These are phyloP conservation scores for Cryptococcus deneoformans DNA, from an alignment of 1,284 basidiomycete species.

Conservation along the genomic window DNA sequence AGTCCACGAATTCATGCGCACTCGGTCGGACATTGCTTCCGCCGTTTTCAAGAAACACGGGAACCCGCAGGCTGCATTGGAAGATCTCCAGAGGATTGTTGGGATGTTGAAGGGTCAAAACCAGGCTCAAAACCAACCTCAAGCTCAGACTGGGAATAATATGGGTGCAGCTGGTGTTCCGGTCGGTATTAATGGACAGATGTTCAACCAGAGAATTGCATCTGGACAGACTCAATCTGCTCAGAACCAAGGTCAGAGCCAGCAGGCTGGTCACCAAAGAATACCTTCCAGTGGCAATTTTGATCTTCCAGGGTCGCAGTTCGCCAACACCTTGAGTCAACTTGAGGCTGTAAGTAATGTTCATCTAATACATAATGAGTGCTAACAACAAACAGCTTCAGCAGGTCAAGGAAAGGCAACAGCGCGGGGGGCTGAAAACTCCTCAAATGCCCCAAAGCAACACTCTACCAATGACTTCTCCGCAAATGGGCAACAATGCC, in stretches of 20 bases:
- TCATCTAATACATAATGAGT: not conserved
- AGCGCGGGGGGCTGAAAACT: constrained; percentile 11
- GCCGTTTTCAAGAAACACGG: constrained; percentile 10
- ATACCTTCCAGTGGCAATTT: not conserved
- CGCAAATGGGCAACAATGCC: constrained; percentile 6
- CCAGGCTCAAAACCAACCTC: constrained; percentile 5
- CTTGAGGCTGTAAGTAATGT: constrained; percentile 14
- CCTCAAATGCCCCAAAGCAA: constrained; percentile 10
- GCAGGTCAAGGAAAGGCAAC: constrained; percentile 15
- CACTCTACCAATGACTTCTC: constrained; percentile 11
- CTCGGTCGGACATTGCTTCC: constrained; percentile 8
- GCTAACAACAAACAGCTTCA: constrained; percentile 4
- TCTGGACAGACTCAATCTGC: constrained; percentile 4
- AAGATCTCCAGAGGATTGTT: constrained; percentile 9
- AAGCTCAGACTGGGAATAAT: not conserved
- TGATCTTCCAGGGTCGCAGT: not conserved
- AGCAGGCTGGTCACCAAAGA: constrained; percentile 4
- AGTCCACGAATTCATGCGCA: constrained; percentile 8
- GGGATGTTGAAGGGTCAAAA: constrained; percentile 1
- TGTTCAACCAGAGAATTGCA: constrained; percentile 4
- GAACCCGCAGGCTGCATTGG: constrained; percentile 5
- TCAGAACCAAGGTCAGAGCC: not conserved
- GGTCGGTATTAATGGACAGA: constrained; percentile 9
- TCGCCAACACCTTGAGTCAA: constrained; percentile 10
- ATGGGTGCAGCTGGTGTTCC: not conserved